Evolutionary conservation across 116 monocot genomes (phyloP), one percentile per base, ranked within the genome.

Genomic region (Trichopus zeylanicus): DNA sequence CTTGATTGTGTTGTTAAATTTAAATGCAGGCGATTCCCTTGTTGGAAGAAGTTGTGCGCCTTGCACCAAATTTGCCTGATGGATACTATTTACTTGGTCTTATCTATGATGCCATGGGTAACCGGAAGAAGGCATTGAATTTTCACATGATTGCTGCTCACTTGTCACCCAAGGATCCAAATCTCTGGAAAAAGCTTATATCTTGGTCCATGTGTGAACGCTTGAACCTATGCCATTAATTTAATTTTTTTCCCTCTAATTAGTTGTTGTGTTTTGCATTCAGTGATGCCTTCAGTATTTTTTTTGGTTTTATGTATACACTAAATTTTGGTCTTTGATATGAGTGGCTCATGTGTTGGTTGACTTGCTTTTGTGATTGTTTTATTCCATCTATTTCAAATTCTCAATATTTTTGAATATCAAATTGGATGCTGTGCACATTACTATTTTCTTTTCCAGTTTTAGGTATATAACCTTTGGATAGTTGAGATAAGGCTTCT

Each of bases 111-210:
- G 71, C 71, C 0, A 73, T 53, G 29, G 77, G 82, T 48, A 85
- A 98, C 70, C 75, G 70, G 46, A 78, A 77, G 55, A 85, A 77
- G 59, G 82, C 98, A 47, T 28, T 91, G 56, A 82, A 85, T 60
- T 98, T 82, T 67, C 77, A 82, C 56, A 85, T 98, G 85, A 72
- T 98, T 65, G 84, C 88, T 60, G 91, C 98, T 58, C 84, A 81
- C 71, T 54, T 91, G 56, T 57, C 81, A 20, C 88, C 91, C 22
- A 98, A 98, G 73, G 88, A 98, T 78, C 64, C 78, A 55, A 69
- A 76, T 74, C 58, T 98, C 7, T 98, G 98, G 98, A 87, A 78
- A 63, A 80, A 82, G 66, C 98, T 98, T 58, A 55, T 98, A 54
- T 57, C 72, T 7, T 91, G 88, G 92, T 91, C 98, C 48, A 91